These are phyloP conservation scores for Oidium heveae DNA, from an alignment of 2,329 filamentous ascomycete species.

Conservation along the genomic window DNA sequence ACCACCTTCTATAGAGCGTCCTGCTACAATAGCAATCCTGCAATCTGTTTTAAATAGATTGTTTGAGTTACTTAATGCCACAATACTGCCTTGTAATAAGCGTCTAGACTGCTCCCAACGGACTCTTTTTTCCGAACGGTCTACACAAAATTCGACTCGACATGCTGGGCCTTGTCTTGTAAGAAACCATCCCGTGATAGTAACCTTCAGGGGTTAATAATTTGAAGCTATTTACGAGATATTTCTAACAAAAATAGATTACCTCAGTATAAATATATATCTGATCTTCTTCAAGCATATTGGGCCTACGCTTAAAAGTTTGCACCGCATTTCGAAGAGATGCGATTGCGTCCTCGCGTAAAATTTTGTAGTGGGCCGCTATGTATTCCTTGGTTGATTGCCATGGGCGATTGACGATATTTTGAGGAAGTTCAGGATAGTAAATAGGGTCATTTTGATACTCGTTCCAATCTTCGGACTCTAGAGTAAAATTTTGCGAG, in stretches of 20 bases:
- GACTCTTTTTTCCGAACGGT: slow-evolving; percentile 37
- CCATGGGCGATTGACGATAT: slow-evolving; percentile 32
- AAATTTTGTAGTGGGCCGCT: slow-evolving; percentile 45
- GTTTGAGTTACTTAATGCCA: slow-evolving; percentile 23
- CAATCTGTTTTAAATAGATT: slow-evolving; percentile 42
- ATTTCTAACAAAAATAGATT: slow-evolving; percentile 6
- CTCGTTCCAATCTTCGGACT: slow-evolving; percentile 6
- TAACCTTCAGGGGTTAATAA: slow-evolving; percentile 24
- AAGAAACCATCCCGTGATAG: slow-evolving; percentile 38
- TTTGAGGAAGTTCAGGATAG: slow-evolving; percentile 18
- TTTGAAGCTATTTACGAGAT: background rate
- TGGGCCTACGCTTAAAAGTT: slow-evolving; percentile 24
- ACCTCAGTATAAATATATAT: slow-evolving; percentile 49
- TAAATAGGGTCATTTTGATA: slow-evolving; percentile 8
- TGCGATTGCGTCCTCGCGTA: slow-evolving; percentile 49
- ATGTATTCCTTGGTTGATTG: slow-evolving; percentile 39
- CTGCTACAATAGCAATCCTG: slow-evolving; percentile 47
- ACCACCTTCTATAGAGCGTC: slow-evolving; percentile 32
- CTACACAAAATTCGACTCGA: slow-evolving; percentile 44
- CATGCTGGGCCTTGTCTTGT: slow-evolving; percentile 35
- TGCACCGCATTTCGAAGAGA: slow-evolving; percentile 42
- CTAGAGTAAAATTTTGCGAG: background rate
- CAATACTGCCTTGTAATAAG: slow-evolving; percentile 25
- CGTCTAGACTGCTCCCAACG: slow-evolving; percentile 32
- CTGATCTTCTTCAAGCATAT: slow-evolving; percentile 28